phyloP scores from a whole-genome alignment of 139 green algal genomes.

The Microglena sp. region DNA sequence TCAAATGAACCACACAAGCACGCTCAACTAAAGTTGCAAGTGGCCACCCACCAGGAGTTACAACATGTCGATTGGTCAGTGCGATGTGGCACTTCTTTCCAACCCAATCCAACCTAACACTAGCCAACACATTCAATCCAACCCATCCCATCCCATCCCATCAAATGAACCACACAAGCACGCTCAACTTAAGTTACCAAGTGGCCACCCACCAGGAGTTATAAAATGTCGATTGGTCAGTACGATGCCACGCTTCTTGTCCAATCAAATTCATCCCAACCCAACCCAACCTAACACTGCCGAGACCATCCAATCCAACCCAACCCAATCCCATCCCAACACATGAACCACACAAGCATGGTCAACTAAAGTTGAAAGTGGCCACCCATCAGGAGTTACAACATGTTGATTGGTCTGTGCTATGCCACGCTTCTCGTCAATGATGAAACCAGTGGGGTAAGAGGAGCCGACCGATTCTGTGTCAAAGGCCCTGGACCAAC shows the following conservation, averaged over 20 bases:
- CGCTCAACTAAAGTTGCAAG: neutral
- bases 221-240: too few species aligned
- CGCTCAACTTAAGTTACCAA: too few species aligned
- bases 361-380: neutral
- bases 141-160: too few species aligned
- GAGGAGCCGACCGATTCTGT: constrained; percentile 62
- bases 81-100: constrained; percentile 74
- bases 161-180: too few species aligned
- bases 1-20: neutral
- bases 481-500: constrained; percentile 68
- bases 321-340: neutral
- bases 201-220: too few species aligned
- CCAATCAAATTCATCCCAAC: neutral
- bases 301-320: too few species aligned
- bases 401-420: constrained; percentile 90
- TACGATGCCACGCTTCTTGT: neutral
- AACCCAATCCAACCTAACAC: too few species aligned
- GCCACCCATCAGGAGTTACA: constrained; percentile 58
- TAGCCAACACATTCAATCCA: too few species aligned
- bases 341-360: neutral
- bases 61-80: constrained; percentile 84
- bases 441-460: constrained; percentile 81
- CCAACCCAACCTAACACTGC: neutral
- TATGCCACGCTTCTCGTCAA: constrained; percentile 70
- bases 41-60: constrained; percentile 57